These are phyloP conservation scores for Podila verticillata DNA, from an alignment of 192 early-diverging fungal genomes.

Conservation along the genomic window DNA sequence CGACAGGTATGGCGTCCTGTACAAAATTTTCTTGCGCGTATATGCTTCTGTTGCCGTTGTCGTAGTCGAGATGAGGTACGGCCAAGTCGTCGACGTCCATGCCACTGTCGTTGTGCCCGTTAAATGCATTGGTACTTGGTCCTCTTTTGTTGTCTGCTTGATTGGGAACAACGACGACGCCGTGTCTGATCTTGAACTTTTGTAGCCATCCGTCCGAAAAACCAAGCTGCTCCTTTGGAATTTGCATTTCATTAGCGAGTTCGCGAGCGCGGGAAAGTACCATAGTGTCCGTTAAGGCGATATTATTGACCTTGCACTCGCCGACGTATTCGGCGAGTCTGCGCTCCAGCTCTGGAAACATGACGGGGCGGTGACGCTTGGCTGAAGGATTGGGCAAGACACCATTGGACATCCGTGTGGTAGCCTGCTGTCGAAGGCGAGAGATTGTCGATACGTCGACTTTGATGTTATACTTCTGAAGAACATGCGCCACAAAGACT, in stretches of 20 bases:
- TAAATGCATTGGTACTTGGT: not conserved
- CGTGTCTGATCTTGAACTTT: slow-evolving; percentile 54
- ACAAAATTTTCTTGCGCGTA: too few species aligned
- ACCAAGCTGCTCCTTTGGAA: slow-evolving; percentile 19
- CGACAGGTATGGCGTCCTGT: too few species aligned
- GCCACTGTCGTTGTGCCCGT: too few species aligned
- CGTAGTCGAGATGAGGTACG: too few species aligned
- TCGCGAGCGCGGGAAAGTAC: slow-evolving; percentile 34
- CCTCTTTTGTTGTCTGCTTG: slow-evolving; percentile 1
- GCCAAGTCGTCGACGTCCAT: too few species aligned
- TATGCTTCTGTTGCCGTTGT: not conserved
- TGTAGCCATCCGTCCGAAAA: slow-evolving; percentile 52
- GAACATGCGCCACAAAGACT: slow-evolving; percentile 19
- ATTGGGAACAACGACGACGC: slow-evolving; percentile 9
- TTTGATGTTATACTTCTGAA: slow-evolving; percentile 20
- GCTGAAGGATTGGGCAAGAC: slow-evolving; percentile 28
- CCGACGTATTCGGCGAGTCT: slow-evolving; percentile 37
- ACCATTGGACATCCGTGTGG: slow-evolving; percentile 11
- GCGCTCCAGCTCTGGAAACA: slow-evolving; percentile 44
- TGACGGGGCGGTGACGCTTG: slow-evolving; percentile 43
- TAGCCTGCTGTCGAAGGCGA: slow-evolving; percentile 10
- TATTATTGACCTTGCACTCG: slow-evolving; percentile 3
- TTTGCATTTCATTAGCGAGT: slow-evolving; percentile 13
- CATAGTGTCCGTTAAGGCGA: slow-evolving; percentile 26
- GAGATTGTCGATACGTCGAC: slow-evolving; percentile 47